Evolutionary conservation across 192 early-diverging fungal genomes (phyloP).

Genomic region (Entomortierella lignicola): DNA sequence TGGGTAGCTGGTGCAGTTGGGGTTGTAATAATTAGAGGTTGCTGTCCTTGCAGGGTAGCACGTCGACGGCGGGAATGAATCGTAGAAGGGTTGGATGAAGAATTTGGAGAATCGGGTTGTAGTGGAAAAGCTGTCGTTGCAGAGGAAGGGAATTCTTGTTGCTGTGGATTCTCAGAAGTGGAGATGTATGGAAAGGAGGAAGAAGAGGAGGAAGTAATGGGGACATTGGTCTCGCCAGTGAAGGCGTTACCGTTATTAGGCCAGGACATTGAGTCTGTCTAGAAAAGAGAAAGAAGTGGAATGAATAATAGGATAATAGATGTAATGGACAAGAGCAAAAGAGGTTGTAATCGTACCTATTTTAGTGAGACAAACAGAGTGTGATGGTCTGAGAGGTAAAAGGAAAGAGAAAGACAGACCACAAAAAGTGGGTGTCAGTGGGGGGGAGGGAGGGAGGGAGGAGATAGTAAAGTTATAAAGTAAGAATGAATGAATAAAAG

Average conservation of each 20-base stretch:
- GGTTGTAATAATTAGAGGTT: slow-evolving; percentile 28
- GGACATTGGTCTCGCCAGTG: slow-evolving; percentile 3
- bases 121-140: slow-evolving; percentile 15
- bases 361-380: too few relatives aligned
- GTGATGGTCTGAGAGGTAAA: too few relatives aligned
- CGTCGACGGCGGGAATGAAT: slow-evolving; percentile 45
- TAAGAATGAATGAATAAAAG: too few relatives aligned
- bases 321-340: neutral
- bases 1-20: slow-evolving; percentile 2
- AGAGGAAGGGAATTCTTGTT: slow-evolving; percentile 6
- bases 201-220: neutral
- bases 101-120: slow-evolving; percentile 6
- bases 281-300: neutral
- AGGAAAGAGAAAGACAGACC: neutral
- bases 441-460: neutral
- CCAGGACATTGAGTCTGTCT: slow-evolving; percentile 16
- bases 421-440: neutral
- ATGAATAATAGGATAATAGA: neutral
- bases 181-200: neutral
- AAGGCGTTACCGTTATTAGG: slow-evolving; percentile 22
- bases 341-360: too few relatives aligned
- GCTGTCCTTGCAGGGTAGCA: slow-evolving; percentile 40
- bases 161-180: slow-evolving; percentile 3
- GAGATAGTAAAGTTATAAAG: too few relatives aligned
- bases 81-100: slow-evolving; percentile 15